Evolutionary conservation across 169 alveolate genomes (phyloP).

Genomic region (Babesia bovis): DNA sequence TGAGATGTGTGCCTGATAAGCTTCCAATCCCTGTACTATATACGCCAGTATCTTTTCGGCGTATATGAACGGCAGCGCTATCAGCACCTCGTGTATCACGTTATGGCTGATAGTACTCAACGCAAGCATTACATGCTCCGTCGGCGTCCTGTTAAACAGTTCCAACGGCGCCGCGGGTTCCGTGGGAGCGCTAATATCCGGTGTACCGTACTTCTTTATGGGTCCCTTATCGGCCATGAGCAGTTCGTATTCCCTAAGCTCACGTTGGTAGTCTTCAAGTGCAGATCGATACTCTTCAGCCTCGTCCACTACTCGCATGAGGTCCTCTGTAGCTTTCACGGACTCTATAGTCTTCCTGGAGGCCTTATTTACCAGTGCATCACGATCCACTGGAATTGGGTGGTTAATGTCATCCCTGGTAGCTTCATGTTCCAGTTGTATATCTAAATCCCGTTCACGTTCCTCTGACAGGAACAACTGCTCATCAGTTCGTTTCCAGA

Average conservation of each 20-base stretch:
- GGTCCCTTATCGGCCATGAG: background rate
- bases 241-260: background rate
- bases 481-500: conserved; percentile 77
- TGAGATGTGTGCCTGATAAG: background rate
- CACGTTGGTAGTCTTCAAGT: conserved; percentile 15
- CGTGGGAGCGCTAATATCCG: conserved; percentile 7
- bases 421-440: conserved; percentile 81
- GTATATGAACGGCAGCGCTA: conserved; percentile 55
- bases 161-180: conserved; percentile 35
- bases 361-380: conserved; percentile 72
- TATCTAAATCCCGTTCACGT: conserved; percentile 81
- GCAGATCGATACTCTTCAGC: conserved; percentile 47
- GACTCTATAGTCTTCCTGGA: conserved; percentile 80
- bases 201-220: conserved; percentile 24
- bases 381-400: conserved; percentile 73
- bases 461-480: conserved; percentile 80
- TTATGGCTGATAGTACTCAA: conserved; percentile 29
- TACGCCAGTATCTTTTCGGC: conserved; percentile 46
- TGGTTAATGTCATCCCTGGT: conserved; percentile 72
- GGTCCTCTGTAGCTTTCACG: conserved; percentile 77
- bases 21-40: conserved; percentile 39
- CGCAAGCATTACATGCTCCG: conserved; percentile 51
- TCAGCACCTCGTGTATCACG: conserved; percentile 57
- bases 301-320: conserved; percentile 62
- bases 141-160: conserved; percentile 34